Conservation (phyloP, 495 filamentous ascomycete genomes). For the Pseudotulostoma volvatum region DNA sequence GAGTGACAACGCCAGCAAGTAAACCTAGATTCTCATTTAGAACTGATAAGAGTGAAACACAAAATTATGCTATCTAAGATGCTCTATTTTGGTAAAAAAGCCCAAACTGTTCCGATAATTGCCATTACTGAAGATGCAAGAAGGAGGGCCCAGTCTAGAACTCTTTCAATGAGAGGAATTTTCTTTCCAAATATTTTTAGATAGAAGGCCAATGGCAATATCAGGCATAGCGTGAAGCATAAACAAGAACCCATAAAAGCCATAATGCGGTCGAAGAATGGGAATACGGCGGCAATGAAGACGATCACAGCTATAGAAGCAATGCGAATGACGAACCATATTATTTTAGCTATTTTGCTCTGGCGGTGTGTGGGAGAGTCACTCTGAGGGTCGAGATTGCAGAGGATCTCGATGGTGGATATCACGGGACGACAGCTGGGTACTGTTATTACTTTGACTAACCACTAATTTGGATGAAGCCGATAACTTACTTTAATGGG, state of each 20-base stretch:
- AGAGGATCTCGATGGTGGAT: conserved; percentile 62
- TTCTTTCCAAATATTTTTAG: conserved; percentile 82
- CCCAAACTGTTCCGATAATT: conserved; percentile 66
- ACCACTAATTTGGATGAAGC: background rate
- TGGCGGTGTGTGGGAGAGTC: conserved; percentile 20
- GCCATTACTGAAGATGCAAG: conserved; percentile 51
- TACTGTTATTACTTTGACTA: conserved; percentile 5
- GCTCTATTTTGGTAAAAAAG: conserved; percentile 61
- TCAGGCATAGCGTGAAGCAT: conserved; percentile 89
- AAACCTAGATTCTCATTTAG: too few relatives aligned
- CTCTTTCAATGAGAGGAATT: conserved; percentile 45
- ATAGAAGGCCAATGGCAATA: conserved; percentile 76
- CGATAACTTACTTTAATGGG: conserved; percentile 54
- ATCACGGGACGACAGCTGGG: conserved; percentile 64
- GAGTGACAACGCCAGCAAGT: background rate
- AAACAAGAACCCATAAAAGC: conserved; percentile 79
- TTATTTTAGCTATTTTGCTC: background rate
- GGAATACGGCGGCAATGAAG: conserved; percentile 60
- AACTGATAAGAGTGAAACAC: too few relatives aligned
- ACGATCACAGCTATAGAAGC: conserved; percentile 43
- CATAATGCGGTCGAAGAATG: conserved; percentile 87
- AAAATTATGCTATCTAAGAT: conserved; percentile 19
- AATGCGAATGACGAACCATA: conserved; percentile 44
- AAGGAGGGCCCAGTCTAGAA: conserved; percentile 54
- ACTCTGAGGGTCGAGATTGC: conserved; percentile 61